Conservation (phyloP, 768 basidiomycete species). For the Boletus tylopilopsis region DNA sequence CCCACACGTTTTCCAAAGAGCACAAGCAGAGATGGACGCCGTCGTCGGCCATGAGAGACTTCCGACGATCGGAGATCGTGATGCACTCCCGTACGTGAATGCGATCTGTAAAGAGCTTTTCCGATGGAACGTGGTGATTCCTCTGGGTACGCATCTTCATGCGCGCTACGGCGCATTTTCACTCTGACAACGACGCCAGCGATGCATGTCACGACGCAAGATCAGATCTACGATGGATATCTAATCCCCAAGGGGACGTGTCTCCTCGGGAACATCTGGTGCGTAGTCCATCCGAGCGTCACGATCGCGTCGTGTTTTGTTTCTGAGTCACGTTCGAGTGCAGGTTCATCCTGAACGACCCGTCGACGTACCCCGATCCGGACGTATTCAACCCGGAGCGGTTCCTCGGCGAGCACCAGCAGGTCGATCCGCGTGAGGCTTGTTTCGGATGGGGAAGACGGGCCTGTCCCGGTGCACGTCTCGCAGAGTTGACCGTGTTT, state of each 20-base stretch:
- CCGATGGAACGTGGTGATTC: background rate
- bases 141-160: slow-evolving; percentile 1
- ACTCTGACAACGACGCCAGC: background rate
- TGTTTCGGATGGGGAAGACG: slow-evolving; percentile 17
- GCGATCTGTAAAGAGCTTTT: slow-evolving; percentile 17
- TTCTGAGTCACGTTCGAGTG: background rate
- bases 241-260: slow-evolving; percentile 17
- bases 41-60: slow-evolving; percentile 11
- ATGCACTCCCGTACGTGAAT: slow-evolving; percentile 14
- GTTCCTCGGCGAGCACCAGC: slow-evolving; percentile 3
- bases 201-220: slow-evolving; percentile 9
- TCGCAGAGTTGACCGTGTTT: slow-evolving; percentile 9
- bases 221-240: slow-evolving; percentile 18
- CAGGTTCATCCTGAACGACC: slow-evolving; percentile 5
- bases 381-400: slow-evolving; percentile 8
- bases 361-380: slow-evolving; percentile 1
- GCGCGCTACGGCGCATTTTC: background rate
- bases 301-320: too few relatives aligned
- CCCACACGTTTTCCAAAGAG: slow-evolving; percentile 5
- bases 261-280: slow-evolving; percentile 10
- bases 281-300: background rate
- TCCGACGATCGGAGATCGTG: slow-evolving; percentile 9
- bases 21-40: slow-evolving; percentile 12
- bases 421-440: slow-evolving; percentile 3
- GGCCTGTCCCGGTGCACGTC: slow-evolving; percentile 1